Evolutionary conservation across 2,329 filamentous ascomycete species (phyloP), one percentile per base, ranked within the genome.

Genomic region (Diaporthe destruens): DNA sequence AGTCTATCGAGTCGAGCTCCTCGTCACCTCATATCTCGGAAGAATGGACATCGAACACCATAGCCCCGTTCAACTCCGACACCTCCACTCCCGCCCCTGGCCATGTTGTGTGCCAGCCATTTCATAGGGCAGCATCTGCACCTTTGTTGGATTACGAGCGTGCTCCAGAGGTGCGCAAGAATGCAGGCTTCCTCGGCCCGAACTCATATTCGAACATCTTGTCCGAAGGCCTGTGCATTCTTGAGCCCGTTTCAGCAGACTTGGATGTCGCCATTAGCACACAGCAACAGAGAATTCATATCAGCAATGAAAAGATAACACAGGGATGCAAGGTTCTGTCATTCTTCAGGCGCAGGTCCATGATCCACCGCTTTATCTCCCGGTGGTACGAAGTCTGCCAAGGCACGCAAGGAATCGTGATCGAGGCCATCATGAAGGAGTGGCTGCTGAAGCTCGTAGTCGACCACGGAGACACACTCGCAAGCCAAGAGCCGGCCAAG

Each of bases 161-260:
- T 39, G 76, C 76, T 2, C 54, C 72, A 8, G 69, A 73, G 36
- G 77, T 72, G 47, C 74, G 71, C 18, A 75, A 76, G 47, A 79
- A 78, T 32, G 76, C 77, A 25, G 79, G 78, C 2, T 81, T 80
- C 39, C 72, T 81, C 23, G 80, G 80, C 5, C 75, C 77, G 23
- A 81, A 79, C 0, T 80, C 79, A 18, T 77, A 77, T 65, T 75
- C 80, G 53, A 77, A 76, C 34, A 80, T 81, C 72, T 78, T 82
- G 34, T 76, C 75, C 36, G 80, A 82, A 57, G 78, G 77, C n/a
- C 70, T 81, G 32, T 76, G 76, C 18, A 76, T 75, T 32, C 75
- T 80, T 1, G 77, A 78, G 11, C 77, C 77, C 18, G 73, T 76
- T 34, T 75, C 76, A 3, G 72, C 75, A 23, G 78, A 77, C 55